Conservation (phyloP, 352 stramenopile species). For the Phytophthora boehmeriae region DNA sequence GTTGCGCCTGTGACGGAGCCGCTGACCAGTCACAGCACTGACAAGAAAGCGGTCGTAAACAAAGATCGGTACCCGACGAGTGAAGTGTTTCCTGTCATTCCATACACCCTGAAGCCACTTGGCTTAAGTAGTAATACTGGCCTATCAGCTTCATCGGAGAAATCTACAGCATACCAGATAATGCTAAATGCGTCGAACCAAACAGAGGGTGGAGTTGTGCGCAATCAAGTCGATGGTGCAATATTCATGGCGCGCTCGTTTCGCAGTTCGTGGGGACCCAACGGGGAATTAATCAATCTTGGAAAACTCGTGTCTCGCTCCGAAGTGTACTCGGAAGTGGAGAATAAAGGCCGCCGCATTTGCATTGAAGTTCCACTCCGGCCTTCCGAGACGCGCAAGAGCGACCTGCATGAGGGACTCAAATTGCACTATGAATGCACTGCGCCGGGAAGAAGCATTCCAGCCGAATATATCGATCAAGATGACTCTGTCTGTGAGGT, state of each 20-base stretch:
- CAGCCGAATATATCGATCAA: conserved; percentile 28
- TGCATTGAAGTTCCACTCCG: conserved; percentile 62
- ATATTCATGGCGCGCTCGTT: conserved; percentile 85
- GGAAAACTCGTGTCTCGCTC: conserved; percentile 44
- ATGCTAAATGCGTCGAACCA: conserved; percentile 55
- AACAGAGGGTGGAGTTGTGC: conserved; percentile 34
- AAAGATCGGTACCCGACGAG: conserved; percentile 35
- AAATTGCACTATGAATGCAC: conserved; percentile 66
- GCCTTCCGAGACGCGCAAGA: conserved; percentile 39
- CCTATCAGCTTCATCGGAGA: conserved; percentile 33
- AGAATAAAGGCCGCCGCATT: conserved; percentile 33
- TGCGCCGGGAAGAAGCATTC: conserved; percentile 29
- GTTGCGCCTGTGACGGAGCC: conserved; percentile 5
- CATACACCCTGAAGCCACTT: conserved; percentile 36
- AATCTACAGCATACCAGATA: conserved; percentile 75
- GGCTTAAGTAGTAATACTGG: conserved; percentile 28
- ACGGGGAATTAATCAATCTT: conserved; percentile 74
- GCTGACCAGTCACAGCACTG: conserved; percentile 23
- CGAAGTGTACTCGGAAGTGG: conserved; percentile 19
- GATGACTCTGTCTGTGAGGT: conserved; percentile 28
- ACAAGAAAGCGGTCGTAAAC: conserved; percentile 23
- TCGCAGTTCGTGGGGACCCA: conserved; percentile 81
- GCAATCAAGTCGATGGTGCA: conserved; percentile 62
- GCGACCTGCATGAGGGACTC: conserved; percentile 54
- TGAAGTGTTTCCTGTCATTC: conserved; percentile 42